These are phyloP conservation scores for Daldinia concentrica DNA, from an alignment of 495 filamentous ascomycete genomes.

Conservation along the genomic window DNA sequence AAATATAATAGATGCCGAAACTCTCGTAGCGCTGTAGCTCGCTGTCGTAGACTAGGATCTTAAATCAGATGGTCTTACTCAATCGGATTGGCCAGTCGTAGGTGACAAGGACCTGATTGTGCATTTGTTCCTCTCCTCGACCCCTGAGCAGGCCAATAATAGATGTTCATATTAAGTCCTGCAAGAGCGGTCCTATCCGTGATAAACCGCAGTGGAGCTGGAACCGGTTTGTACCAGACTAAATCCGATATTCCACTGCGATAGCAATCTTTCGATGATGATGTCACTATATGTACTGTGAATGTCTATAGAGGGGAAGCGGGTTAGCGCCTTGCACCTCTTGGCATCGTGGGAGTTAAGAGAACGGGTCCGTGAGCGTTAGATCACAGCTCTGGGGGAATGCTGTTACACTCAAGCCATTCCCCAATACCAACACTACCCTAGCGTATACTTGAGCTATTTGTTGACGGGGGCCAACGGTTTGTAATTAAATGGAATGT, in stretches of 20 bases:
- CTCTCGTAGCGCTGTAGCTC: background rate
- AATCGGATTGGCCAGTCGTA: conserved; percentile 15
- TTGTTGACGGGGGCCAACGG: conserved; percentile 7
- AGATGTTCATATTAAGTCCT: conserved; percentile 7
- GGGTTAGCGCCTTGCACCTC: conserved; percentile 25
- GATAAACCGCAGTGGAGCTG: conserved; percentile 38
- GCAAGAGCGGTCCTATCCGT: conserved; percentile 36
- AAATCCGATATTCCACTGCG: conserved; percentile 24
- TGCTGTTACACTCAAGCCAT: conserved; percentile 3
- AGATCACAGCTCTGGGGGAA: conserved; percentile 1
- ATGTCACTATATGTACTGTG: conserved; percentile 34
- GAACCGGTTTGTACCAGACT: conserved; percentile 17
- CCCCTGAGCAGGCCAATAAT: conserved; percentile 14
- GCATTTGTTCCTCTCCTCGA: conserved; percentile 16
- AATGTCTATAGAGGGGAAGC: conserved; percentile 26
- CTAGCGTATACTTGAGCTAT: conserved; percentile 1
- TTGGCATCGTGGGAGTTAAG: conserved; percentile 32
- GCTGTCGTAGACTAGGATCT: conserved; percentile 12
- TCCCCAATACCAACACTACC: background rate
- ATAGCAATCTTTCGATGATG: conserved; percentile 39
- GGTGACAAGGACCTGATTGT: conserved; percentile 16
- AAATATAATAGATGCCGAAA: background rate
- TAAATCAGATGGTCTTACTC: conserved; percentile 1
- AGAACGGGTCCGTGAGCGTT: conserved; percentile 6
- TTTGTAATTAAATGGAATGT: background rate